Base-by-base conservation (phyloP, 768 basidiomycete species). In the Boletus rubroflammeus region DNA sequence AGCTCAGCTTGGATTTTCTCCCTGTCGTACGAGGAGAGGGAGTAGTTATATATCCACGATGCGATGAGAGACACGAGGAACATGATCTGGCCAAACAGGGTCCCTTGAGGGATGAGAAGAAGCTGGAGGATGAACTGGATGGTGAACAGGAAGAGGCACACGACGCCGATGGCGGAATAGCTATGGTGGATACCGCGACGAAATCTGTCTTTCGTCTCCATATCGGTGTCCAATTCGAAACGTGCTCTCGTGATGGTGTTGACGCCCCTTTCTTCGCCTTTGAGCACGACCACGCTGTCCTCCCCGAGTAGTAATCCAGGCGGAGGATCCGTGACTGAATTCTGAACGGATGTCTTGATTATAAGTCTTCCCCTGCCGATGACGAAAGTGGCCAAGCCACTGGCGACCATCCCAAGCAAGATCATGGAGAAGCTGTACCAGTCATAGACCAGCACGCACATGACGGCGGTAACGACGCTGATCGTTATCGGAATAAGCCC, bases 361-460 rank as follows among this genome's bases (percentile, higher is more conserved):
- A 42, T 34, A 25, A 72, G 47, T 17, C 51, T 55, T 36, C 63
- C 71, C 0, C 62, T 60, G 7, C 70, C 70, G 2, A 65, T 53
- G 14, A 62, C 54, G 5, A 62, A 58, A 32, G 63, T 68, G 19
- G 69, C 52, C n/a, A 68, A 15, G 5, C 70, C 70, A 47, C 60
- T 64, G 10, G 64, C 55, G 34, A 70, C 14, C 38, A 72, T 65
- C 1, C 72, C 70, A 2, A 69, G 56, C 6, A 68, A 51, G 26
- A 72, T 69, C 62, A 67, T 65, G 17, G 68, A 60, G 41, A 66
- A 70, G 43, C 60, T 66, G 46, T 48, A 70, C 68, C 72, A 72
- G 47, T 73, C 73, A 5, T 45, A 47, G 31, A 51, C 55, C 8
- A 68, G 23, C 8, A 43, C 70, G 25, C 66, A 71, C 32, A 62